Percentiles rank a stretch among this genome's conserved stretches.
These are phyloP conservation scores for Gynandropsis gynandra DNA, from an alignment of 345 rosid species.

Conservation along the genomic window DNA sequence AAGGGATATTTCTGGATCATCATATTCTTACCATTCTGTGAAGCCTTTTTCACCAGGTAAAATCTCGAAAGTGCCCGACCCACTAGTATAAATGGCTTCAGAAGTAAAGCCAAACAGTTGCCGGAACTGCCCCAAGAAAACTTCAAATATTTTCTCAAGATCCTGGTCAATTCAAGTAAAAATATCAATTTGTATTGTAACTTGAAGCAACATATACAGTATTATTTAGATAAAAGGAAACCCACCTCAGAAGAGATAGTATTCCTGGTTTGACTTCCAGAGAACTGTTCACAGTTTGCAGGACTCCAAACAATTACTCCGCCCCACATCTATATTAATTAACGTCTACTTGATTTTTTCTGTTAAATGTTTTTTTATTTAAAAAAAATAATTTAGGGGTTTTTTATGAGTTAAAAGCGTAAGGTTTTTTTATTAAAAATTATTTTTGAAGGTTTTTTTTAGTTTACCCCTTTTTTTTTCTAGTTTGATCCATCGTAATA, in stretches of 20 bases:
- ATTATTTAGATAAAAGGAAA: too few species aligned
- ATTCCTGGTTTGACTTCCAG: slow-evolving; percentile 37
- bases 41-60: slow-evolving; percentile 79
- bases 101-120: slow-evolving; percentile 85
- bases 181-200: too few species aligned
- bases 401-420: too few species aligned
- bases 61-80: slow-evolving; percentile 48
- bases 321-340: slow-evolving; percentile 99
- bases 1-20: neutral
- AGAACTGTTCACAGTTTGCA: slow-evolving; percentile 39
- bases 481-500: too few species aligned
- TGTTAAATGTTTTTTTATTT: too few species aligned
- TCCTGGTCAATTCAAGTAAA: slow-evolving; percentile 54
- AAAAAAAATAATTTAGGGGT: too few species aligned
- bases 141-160: slow-evolving; percentile 64
- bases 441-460: too few species aligned
- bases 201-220: neutral
- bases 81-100: slow-evolving; percentile 41
- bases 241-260: slow-evolving; percentile 54
- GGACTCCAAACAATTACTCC: slow-evolving; percentile 88
- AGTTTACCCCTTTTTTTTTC: too few species aligned
- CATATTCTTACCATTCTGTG: slow-evolving; percentile 67
- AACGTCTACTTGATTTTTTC: too few species aligned
- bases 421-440: too few species aligned
- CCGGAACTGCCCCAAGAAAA: slow-evolving; percentile 86